Percentiles rank a stretch among this genome's conserved stretches.
Evolutionary conservation across 2,329 filamentous ascomycete genomes (phyloP).

Genomic region (Monosporascus sp.): DNA sequence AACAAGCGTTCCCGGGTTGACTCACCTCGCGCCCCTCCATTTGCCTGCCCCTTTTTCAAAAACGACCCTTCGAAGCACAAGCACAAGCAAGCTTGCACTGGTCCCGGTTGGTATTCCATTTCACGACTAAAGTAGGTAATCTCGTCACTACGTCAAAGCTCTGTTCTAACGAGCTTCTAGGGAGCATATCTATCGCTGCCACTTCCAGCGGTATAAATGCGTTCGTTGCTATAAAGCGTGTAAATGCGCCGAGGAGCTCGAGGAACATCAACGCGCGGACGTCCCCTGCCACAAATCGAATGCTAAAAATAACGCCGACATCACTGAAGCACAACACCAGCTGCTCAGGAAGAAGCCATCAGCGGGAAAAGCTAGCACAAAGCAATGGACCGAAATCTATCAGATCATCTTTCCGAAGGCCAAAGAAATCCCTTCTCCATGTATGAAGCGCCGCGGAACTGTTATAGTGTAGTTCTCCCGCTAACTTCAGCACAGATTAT

Average conservation of each 20-base stretch:
- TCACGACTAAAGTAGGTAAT: conserved; percentile 2
- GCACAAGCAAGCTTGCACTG: conserved; percentile 2
- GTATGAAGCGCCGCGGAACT: not conserved
- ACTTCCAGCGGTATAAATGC: conserved; percentile 3
- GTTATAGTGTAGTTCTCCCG: not conserved
- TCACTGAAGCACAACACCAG: conserved; percentile 2
- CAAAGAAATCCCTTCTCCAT: conserved; percentile 1
- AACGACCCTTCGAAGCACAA: not conserved
- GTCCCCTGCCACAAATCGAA: not conserved
- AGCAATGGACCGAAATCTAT: conserved; percentile 5
- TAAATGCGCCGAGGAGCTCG: not conserved
- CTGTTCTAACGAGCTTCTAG: not conserved
- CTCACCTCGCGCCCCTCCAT: not conserved
- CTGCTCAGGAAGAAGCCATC: conserved; percentile 2
- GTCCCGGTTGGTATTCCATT: conserved; percentile 1
- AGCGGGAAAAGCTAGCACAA: not conserved
- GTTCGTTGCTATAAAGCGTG: conserved; percentile 1
- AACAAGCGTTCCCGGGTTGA: not conserved
- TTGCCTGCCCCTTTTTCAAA: conserved; percentile 6
- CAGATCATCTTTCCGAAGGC: conserved; percentile 3
- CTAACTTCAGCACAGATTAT: not conserved
- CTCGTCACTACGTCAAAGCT: not conserved
- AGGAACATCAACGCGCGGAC: conserved; percentile 3
- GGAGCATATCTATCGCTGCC: conserved; percentile 5
- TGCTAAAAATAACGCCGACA: not conserved